Base-by-base conservation (phyloP, 768 basidiomycete genomes). In the Boletus rubropictus region DNA sequence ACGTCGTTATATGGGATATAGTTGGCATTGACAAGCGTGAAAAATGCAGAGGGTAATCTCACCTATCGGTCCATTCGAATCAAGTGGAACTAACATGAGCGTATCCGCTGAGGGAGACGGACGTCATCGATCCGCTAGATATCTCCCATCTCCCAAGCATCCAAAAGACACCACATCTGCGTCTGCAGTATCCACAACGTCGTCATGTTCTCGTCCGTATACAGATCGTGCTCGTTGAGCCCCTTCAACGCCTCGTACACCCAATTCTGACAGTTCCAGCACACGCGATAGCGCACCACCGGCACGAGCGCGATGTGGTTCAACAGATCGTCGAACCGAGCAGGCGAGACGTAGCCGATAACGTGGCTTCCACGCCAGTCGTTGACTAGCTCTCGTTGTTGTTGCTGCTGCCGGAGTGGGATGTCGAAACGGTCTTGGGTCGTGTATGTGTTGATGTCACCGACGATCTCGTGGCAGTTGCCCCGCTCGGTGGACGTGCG, bases 191-290 rank as follows among this genome's bases (percentile, higher is more conserved):
- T 45, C 15, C 22, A 48, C 32, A 57, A 47, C 1, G 47, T 52
- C 1, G 47, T 52, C 28, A 63, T 15, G n/a, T 44, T 43, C 29
- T 2, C 44, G 33, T 57, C 57, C 34, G 51, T 42, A 11, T 57
- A 53, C 41, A 65, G 8, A 5, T 44, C 46, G 1, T 40, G 15
- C 8, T 33, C 22, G 9, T 42, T 48, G 11, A 63, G n/a, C 31
- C 46, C 47, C 17, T 40, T 12, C 42, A 65, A 45, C 34, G 44
- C 53, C 0, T 67, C 63, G 31, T 45, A 54, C 34, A 64, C 63
- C 64, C 60, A 65, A 10, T 53, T 55, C 45, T 66, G 65, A 32
- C 48, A 51, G 36, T 65, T 59, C 65, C 64, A 65, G 0, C 21
- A 32, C 46, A 40, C 44, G 1, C 50, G 48, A 17, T 50, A 32